Conservation (phyloP, 129 eudicot genomes). For the Tagetes erecta region DNA sequence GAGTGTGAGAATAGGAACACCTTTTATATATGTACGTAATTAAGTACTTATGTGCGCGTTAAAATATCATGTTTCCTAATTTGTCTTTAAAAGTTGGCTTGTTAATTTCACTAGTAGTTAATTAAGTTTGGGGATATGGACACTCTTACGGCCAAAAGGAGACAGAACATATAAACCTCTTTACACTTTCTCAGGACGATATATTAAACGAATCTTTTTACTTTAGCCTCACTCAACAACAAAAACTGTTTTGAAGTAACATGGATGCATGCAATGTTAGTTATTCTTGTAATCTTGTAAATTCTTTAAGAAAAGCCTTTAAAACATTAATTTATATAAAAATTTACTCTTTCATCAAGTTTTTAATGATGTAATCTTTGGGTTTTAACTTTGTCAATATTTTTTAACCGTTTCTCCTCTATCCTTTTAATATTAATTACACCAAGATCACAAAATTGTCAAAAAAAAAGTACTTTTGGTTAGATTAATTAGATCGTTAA, state of each 20-base stretch:
- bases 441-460: background rate
- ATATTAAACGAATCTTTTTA: conserved; percentile 16
- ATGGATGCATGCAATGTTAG: background rate
- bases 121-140: background rate
- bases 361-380: background rate
- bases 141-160: conserved; percentile 10
- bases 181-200: conserved; percentile 13
- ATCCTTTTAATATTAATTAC: background rate
- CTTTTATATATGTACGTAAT: no score
- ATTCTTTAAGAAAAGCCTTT: background rate
- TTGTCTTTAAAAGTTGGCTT: background rate
- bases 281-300: background rate
- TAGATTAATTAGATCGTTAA: no score
- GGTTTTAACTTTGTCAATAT: no score
- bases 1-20: no score
- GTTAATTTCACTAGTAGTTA: background rate
- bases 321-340: no score
- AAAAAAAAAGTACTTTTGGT: no score
- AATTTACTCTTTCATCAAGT: background rate
- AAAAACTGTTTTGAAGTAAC: conserved; percentile 20
- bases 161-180: conserved; percentile 11
- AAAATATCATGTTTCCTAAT: no score
- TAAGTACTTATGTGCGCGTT: no score
- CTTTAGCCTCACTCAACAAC: conserved; percentile 22
- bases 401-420: background rate